These are phyloP conservation scores for Logfia minima DNA, from an alignment of 129 eudicot genomes.

Conservation along the genomic window DNA sequence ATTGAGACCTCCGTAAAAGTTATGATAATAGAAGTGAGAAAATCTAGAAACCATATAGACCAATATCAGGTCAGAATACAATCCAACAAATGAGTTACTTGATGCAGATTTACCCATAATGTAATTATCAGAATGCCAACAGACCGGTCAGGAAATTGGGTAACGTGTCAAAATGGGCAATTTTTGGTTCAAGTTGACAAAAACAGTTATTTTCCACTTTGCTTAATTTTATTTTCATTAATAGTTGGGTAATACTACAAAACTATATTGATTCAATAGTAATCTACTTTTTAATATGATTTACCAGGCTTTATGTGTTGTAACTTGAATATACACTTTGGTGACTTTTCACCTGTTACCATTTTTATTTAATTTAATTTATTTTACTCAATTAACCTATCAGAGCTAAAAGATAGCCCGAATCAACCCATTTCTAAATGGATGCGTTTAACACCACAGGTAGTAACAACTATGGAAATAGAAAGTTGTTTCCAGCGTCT, in stretches of 20 bases:
- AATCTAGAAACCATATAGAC: slow-evolving; percentile 1
- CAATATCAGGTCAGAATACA: background rate
- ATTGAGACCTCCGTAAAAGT: background rate
- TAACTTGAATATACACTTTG: background rate
- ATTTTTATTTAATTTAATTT: background rate
- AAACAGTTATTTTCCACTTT: background rate
- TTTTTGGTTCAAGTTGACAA: background rate
- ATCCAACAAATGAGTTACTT: background rate
- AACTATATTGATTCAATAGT: background rate
- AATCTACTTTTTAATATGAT: too few species aligned
- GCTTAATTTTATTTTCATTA: too few species aligned
- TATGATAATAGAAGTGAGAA: background rate
- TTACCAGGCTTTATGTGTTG: background rate
- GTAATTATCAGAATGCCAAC: background rate
- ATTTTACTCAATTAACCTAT: background rate
- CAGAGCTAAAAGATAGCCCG: too few species aligned
- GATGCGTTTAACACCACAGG: background rate
- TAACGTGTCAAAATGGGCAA: background rate
- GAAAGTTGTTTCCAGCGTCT: slow-evolving; percentile 9
- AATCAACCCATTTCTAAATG: background rate
- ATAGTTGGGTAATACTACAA: background rate
- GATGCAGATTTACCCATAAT: background rate
- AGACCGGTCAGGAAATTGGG: background rate
- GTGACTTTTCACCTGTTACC: background rate
- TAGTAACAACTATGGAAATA: background rate